Conservation (phyloP, 495 filamentous ascomycete genomes). For the Neurospora sp. region DNA sequence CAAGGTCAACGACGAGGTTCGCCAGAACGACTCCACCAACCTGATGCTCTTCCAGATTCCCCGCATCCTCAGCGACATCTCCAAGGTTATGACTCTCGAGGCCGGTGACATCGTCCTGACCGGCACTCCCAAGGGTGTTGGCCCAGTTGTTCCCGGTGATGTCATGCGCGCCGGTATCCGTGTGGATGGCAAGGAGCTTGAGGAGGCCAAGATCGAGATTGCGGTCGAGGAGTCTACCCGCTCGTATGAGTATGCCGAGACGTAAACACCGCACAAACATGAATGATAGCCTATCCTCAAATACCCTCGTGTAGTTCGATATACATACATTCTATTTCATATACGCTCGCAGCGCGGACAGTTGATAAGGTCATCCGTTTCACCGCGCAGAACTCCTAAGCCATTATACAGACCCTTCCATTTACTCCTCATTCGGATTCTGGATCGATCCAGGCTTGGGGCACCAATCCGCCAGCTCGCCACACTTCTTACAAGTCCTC, state of each 20-base stretch:
- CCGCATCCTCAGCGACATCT: slow-evolving; percentile 79
- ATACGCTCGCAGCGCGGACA: not conserved
- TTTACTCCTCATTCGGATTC: slow-evolving; percentile 40
- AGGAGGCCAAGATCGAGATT: slow-evolving; percentile 80
- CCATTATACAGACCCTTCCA: no score
- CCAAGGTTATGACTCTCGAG: slow-evolving; percentile 86
- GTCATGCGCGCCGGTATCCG: slow-evolving; percentile 77
- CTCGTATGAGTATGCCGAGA: slow-evolving; percentile 50
- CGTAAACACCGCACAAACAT: slow-evolving; percentile 24
- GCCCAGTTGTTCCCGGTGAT: slow-evolving; percentile 75
- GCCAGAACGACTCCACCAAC: slow-evolving; percentile 75
- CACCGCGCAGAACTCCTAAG: not conserved
- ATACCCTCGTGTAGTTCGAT: not conserved
- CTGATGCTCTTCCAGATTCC: slow-evolving; percentile 91
- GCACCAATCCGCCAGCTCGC: slow-evolving; percentile 51
- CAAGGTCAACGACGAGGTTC: slow-evolving; percentile 60
- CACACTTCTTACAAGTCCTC: slow-evolving; percentile 72
- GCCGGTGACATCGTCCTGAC: slow-evolving; percentile 87
- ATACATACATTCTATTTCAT: not conserved
- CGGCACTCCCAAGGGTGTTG: slow-evolving; percentile 94
- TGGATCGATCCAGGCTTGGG: slow-evolving; percentile 39
- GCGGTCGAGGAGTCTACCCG: slow-evolving; percentile 57
- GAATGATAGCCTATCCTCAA: not conserved
- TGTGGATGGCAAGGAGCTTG: slow-evolving; percentile 72
- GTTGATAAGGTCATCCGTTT: not conserved